Evolutionary conservation across 768 basidiomycete species (phyloP).

Genomic region (Astraeus odoratus): DNA sequence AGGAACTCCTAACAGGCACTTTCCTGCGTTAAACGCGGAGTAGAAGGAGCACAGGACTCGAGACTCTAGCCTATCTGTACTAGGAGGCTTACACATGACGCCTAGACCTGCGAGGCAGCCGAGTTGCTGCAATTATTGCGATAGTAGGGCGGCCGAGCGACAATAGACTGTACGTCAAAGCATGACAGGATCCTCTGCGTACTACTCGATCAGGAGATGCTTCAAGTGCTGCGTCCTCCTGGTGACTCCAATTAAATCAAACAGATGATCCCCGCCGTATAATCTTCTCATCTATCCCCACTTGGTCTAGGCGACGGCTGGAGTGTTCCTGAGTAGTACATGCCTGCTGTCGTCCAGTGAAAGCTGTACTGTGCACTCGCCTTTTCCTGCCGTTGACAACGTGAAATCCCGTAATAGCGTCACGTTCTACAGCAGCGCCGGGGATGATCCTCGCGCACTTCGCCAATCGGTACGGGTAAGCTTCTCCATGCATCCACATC

Average conservation of each 20-base stretch:
- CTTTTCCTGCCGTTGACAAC: background rate
- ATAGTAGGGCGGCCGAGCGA: background rate
- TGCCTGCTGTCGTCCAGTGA: background rate
- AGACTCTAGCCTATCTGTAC: too few species aligned
- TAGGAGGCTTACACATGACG: too few species aligned
- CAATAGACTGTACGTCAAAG: background rate
- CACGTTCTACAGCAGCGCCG: too few species aligned
- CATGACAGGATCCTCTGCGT: background rate
- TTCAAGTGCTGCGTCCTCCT: background rate
- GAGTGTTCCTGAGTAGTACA: background rate
- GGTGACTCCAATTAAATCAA: background rate
- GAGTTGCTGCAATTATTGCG: background rate
- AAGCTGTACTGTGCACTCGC: too few species aligned
- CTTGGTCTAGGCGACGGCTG: slow-evolving; percentile 6
- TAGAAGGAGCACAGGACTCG: too few species aligned
- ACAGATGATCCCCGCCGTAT: slow-evolving; percentile 22
- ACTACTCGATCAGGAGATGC: slow-evolving; percentile 1
- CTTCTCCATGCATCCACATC: too few species aligned
- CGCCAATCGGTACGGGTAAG: too few species aligned
- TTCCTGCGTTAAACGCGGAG: too few species aligned
- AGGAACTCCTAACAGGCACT: too few species aligned
- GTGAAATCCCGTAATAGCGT: background rate
- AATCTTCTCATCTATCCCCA: slow-evolving; percentile 13
- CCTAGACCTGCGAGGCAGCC: too few species aligned
- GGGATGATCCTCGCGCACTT: too few species aligned